Evolutionary conservation across 768 basidiomycete species (phyloP).

Genomic region (Serendipita sp.): DNA sequence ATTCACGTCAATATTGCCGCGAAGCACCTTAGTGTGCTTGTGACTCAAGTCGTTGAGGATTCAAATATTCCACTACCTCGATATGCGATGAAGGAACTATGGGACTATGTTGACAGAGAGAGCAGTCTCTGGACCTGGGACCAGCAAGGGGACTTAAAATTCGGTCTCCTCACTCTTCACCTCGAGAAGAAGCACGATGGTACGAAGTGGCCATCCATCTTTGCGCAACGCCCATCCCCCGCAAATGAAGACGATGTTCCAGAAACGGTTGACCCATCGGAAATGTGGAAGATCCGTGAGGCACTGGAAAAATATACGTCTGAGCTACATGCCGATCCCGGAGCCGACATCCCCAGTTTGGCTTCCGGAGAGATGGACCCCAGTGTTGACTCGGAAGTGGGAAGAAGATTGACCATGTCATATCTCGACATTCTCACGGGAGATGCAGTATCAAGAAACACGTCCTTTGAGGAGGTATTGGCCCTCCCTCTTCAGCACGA

Average conservation of each 20-base stretch:
- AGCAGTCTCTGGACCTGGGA: conserved; percentile 94
- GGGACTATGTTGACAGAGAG: conserved; percentile 62
- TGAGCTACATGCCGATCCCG: conserved; percentile 44
- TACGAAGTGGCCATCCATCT: conserved; percentile 77
- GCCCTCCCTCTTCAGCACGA: conserved; percentile 50
- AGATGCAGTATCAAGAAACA: not conserved
- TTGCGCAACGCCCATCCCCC: conserved; percentile 29
- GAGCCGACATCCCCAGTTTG: conserved; percentile 54
- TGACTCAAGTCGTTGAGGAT: conserved; percentile 22
- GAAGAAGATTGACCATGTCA: conserved; percentile 44
- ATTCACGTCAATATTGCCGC: conserved; percentile 54
- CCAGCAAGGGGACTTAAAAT: conserved; percentile 36
- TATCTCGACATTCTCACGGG: conserved; percentile 38
- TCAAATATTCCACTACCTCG: conserved; percentile 31
- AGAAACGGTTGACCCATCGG: conserved; percentile 77
- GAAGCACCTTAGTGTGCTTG: conserved; percentile 46
- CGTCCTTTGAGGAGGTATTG: conserved; percentile 25
- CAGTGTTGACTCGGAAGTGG: conserved; percentile 64
- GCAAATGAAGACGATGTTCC: conserved; percentile 41
- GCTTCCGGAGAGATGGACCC: conserved; percentile 83
- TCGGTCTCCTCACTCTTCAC: conserved; percentile 60
- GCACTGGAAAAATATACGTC: conserved; percentile 74
- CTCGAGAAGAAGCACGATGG: conserved; percentile 74
- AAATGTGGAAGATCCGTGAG: conserved; percentile 63
- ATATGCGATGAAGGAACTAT: conserved; percentile 47